Evolutionary conservation across 768 basidiomycete genomes (phyloP).

Genomic region (Leccinum longicurvipes): DNA sequence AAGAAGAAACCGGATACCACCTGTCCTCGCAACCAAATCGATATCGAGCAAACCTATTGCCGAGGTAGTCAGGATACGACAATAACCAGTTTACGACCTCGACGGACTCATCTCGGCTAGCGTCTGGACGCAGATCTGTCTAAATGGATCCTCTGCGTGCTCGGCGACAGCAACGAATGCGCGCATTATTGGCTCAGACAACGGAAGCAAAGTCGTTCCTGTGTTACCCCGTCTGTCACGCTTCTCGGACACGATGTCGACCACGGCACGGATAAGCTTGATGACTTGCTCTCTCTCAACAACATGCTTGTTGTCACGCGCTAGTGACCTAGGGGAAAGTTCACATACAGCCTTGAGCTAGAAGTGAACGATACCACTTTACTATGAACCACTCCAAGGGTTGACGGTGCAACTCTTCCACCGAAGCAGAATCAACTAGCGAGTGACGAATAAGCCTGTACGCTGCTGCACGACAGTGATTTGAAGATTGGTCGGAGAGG

Average conservation of each 20-base stretch:
- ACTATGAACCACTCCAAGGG: slow-evolving; percentile 89
- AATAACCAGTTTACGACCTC: slow-evolving; percentile 4
- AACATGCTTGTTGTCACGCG: slow-evolving; percentile 77
- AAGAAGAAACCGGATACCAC: slow-evolving; percentile 82
- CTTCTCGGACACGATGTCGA: slow-evolving; percentile 70
- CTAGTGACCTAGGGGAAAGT: slow-evolving; percentile 59
- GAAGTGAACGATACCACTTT: slow-evolving; percentile 49
- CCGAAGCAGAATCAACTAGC: slow-evolving; percentile 69
- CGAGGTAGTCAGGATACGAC: slow-evolving; percentile 9
- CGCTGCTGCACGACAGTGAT: slow-evolving; percentile 72
- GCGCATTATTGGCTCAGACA: slow-evolving; percentile 78
- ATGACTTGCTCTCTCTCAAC: slow-evolving; percentile 92
- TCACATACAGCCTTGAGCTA: not conserved
- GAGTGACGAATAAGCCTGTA: slow-evolving; percentile 82
- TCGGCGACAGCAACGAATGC: slow-evolving; percentile 93
- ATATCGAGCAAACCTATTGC: slow-evolving; percentile 81
- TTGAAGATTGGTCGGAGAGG: slow-evolving; percentile 70
- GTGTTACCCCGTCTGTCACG: slow-evolving; percentile 37
- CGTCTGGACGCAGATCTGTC: slow-evolving; percentile 78
- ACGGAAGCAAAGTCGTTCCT: slow-evolving; percentile 48
- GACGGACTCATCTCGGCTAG: slow-evolving; percentile 83
- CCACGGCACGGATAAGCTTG: slow-evolving; percentile 79
- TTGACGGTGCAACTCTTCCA: slow-evolving; percentile 57
- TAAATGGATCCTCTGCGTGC: slow-evolving; percentile 86
- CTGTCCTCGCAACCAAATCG: slow-evolving; percentile 73